Evolutionary conservation across 1,139 yeast species (phyloP), one percentile per base, ranked within the genome.

Genomic region (Yamadazyma kanchanaburiensis): DNA sequence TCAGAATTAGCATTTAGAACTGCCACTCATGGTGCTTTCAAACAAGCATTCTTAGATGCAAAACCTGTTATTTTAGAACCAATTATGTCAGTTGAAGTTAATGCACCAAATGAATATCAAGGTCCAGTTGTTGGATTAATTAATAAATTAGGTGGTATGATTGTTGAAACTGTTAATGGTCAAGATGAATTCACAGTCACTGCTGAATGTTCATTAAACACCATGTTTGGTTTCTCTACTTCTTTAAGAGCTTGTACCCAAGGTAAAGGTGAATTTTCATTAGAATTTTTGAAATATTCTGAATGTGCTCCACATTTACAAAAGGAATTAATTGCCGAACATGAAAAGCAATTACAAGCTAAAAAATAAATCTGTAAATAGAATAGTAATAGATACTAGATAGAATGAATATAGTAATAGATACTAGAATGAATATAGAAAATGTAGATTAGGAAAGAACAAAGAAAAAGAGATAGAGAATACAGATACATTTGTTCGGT

Each of bases 231-330:
- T 14, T 87, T 91, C 58, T 95, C 97, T 9, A 86, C 97, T 10
- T 79, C 87, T 15, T 73, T 94, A 56, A 83, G 99, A 69, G 97
- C 98, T 22, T 82, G 86, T 39, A 91, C 98, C 15, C 98, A 94
- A 64, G 99, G 99, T 61, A 94, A 94, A 60, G 98, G 98, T 49
- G 98, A 94, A 63, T 94, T 94, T 57, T 77, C 95, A 4, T 72
- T 94, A 60, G 99, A 94, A 59, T 94, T 91, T 68, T 80, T 85
- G 55, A 86, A 87, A 52, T 91, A 91, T 58, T 76, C 94, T 30
- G 95, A 94, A 45, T 84, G 95, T 32, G 74, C 95, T 30, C 88
- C 94, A 24, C 96, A 88, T 47, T 72, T 91, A 45, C 98, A 91
- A 64, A 83, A 73, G 55, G 87, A 89, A 64, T 74, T 94, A 64